phyloP scores from a whole-genome alignment of 257 asterid species.

The Fraxinus pennsylvanica region DNA sequence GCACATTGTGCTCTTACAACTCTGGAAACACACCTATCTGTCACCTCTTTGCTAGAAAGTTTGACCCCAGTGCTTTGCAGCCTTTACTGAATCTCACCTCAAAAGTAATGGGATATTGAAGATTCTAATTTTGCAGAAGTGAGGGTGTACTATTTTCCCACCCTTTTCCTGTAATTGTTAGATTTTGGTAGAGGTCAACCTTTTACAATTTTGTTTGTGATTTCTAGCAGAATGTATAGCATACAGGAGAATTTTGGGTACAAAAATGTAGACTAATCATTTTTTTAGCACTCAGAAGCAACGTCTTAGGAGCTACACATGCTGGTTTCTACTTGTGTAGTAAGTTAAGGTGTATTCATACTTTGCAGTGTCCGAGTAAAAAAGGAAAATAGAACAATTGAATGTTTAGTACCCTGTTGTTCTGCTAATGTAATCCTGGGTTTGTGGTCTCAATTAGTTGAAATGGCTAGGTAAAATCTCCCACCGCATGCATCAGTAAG shows the following conservation, averaged over 20 bases:
- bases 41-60: conserved; percentile 88
- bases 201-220: conserved; percentile 14
- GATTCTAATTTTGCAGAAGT: neutral
- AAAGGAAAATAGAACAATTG: neutral
- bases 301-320: neutral
- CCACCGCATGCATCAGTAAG: too few species aligned
- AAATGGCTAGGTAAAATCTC: neutral
- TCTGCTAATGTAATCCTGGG: neutral
- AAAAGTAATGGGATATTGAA: conserved; percentile 69
- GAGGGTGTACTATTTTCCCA: conserved; percentile 12
- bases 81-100: conserved; percentile 63
- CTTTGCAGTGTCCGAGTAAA: neutral
- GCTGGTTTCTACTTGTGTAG: neutral
- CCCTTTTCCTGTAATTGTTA: conserved; percentile 15
- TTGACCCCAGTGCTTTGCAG: conserved; percentile 64
- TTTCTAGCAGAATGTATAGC: conserved; percentile 16
- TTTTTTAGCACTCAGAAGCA: neutral
- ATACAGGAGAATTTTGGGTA: conserved; percentile 3
- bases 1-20: conserved; percentile 65
- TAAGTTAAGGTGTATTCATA: neutral
- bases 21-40: conserved; percentile 45
- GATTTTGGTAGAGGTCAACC: conserved; percentile 2
- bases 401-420: neutral
- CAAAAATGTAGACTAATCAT: neutral
- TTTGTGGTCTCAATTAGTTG: neutral